Percentiles rank a stretch among this genome's conserved stretches.
Conservation (phyloP, 164 flowering plant species). For the Vitis rotundifolia region DNA sequence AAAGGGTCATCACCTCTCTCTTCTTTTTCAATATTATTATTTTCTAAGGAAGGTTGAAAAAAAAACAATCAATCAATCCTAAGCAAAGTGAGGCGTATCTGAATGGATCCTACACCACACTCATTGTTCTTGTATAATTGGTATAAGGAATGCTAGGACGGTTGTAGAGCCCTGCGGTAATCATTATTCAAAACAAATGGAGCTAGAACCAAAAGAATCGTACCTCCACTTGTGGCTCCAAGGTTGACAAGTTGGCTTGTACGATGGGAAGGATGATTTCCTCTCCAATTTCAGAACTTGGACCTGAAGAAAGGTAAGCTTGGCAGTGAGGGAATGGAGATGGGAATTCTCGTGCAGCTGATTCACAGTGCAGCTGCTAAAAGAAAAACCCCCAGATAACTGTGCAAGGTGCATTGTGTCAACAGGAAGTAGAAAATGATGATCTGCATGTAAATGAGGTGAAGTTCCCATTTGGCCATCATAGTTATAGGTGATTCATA, state of each 20-base stretch:
- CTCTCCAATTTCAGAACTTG: slow-evolving; percentile 32
- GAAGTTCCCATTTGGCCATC: slow-evolving; percentile 33
- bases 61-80: too few relatives aligned
- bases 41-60: too few relatives aligned
- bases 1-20: too few relatives aligned
- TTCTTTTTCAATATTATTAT: too few relatives aligned
- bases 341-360: slow-evolving; percentile 37
- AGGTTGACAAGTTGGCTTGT: slow-evolving; percentile 18
- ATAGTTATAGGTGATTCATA: slow-evolving; percentile 31
- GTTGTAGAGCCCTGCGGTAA: too few relatives aligned
- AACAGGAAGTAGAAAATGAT: slow-evolving; percentile 65
- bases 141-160: too few relatives aligned
- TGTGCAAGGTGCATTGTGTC: slow-evolving; percentile 33
- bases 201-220: neutral
- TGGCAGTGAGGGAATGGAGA: slow-evolving; percentile 63
- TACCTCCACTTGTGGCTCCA: slow-evolving; percentile 51
- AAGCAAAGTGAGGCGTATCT: too few relatives aligned
- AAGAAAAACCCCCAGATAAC: slow-evolving; percentile 59
- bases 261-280: slow-evolving; percentile 20
- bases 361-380: slow-evolving; percentile 42
- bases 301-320: slow-evolving; percentile 80
- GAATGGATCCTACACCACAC: too few relatives aligned
- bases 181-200: too few relatives aligned
- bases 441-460: slow-evolving; percentile 67
- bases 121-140: too few relatives aligned